Conservation (phyloP, 1,284 basidiomycete genomes). For the Cutaneotrichosporon sp. region DNA sequence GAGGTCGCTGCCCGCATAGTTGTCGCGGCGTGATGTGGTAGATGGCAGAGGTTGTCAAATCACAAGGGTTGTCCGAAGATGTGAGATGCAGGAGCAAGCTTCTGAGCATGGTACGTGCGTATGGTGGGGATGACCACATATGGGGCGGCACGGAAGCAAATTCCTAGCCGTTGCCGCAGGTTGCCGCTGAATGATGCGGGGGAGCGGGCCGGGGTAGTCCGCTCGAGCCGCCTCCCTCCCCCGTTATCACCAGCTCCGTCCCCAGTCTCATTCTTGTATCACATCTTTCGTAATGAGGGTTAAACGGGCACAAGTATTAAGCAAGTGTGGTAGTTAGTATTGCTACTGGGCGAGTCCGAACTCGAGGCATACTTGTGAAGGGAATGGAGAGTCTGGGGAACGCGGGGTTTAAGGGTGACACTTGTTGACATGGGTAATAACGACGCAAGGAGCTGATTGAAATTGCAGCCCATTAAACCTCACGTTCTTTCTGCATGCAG, state of each 20-base stretch:
- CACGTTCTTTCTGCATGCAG: no score
- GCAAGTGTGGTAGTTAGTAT: no score
- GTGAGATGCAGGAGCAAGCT: not conserved
- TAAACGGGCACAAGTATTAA: no score
- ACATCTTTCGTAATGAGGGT: not conserved
- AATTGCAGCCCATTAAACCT: no score
- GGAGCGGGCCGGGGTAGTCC: not conserved
- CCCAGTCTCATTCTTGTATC: not conserved
- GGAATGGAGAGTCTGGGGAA: no score
- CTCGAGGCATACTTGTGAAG: no score
- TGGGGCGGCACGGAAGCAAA: conserved; percentile 4
- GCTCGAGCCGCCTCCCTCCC: not conserved
- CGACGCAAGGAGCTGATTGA: no score
- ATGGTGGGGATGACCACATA: not conserved
- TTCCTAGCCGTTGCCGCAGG: not conserved
- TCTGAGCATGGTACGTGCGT: not conserved
- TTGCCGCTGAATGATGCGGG: not conserved
- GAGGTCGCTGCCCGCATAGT: conserved; percentile 2
- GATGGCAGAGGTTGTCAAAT: not conserved
- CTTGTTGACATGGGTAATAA: no score
- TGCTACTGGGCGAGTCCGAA: no score
- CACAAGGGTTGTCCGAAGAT: no score
- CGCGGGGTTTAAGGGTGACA: no score
- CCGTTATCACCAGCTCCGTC: not conserved
- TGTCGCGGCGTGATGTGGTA: not conserved